Percentiles rank a stretch among this genome's conserved stretches.
These are phyloP conservation scores for Drechmeria coniospora DNA, from an alignment of 2,329 filamentous ascomycete species.

Conservation along the genomic window DNA sequence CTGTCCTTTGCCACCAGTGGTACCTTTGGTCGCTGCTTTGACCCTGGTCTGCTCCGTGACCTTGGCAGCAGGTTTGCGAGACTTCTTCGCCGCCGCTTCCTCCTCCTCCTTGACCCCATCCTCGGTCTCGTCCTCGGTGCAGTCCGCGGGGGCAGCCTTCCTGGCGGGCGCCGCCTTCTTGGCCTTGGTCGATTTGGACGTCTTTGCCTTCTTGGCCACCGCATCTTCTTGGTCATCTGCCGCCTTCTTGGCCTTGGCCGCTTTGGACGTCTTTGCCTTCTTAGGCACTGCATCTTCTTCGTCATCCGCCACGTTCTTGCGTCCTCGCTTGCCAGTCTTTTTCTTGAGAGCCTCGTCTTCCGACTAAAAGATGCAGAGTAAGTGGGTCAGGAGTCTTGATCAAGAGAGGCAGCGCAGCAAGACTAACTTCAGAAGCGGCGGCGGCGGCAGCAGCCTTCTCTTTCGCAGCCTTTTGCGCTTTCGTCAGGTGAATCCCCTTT, in stretches of 20 bases:
- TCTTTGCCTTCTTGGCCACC: slow-evolving; percentile 17
- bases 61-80: slow-evolving; percentile 1
- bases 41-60: slow-evolving; percentile 3
- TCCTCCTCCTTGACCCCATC: slow-evolving; percentile 5
- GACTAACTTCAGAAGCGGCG: no score
- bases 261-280: slow-evolving; percentile 22
- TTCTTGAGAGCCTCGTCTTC: slow-evolving; percentile 15
- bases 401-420: no score
- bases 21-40: not conserved
- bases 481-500: slow-evolving; percentile 42
- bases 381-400: no score
- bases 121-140: slow-evolving; percentile 8
- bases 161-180: slow-evolving; percentile 6
- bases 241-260: slow-evolving; percentile 15
- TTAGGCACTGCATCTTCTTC: slow-evolving; percentile 15
- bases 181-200: slow-evolving; percentile 8
- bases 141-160: slow-evolving; percentile 1
- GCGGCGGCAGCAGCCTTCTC: slow-evolving; percentile 14
- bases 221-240: slow-evolving; percentile 14
- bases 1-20: slow-evolving; percentile 2
- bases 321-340: slow-evolving; percentile 18
- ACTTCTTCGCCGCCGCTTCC: slow-evolving; percentile 4
- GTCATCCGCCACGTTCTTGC: slow-evolving; percentile 19
- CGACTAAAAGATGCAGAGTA: no score
- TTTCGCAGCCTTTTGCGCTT: slow-evolving; percentile 18